Conservation (phyloP, 148 eudicot genomes). For the Tetragonia tetragonoides region DNA sequence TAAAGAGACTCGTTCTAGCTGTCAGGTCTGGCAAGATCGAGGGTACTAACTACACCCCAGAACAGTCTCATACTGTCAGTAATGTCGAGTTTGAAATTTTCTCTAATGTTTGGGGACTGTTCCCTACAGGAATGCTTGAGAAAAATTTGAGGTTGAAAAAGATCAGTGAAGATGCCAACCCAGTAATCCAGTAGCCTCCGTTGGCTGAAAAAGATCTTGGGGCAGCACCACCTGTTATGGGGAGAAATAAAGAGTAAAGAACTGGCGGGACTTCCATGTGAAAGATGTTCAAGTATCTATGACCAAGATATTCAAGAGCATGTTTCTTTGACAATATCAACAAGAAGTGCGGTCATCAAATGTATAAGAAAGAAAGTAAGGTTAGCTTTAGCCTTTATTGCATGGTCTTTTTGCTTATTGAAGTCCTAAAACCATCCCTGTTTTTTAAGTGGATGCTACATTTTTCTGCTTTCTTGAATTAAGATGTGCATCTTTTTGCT, state of each 20-base stretch:
- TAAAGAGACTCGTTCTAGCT: conserved; percentile 36
- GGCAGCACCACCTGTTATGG: conserved; percentile 33
- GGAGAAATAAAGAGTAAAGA: conserved; percentile 45
- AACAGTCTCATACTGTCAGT: conserved; percentile 15
- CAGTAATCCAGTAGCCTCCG: conserved; percentile 32
- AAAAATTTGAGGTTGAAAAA: conserved; percentile 23
- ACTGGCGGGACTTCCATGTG: conserved; percentile 79
- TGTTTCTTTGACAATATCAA: conserved; percentile 86
- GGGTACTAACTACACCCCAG: conserved; percentile 22
- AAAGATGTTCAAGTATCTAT: conserved; percentile 56
- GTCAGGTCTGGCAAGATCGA: conserved; percentile 37
- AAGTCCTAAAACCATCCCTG: not conserved
- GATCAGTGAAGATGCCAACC: conserved; percentile 37
- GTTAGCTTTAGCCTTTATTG: conserved; percentile 11
- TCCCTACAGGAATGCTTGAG: conserved; percentile 29
- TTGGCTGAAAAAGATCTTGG: conserved; percentile 54
- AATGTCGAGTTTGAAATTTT: conserved; percentile 23
- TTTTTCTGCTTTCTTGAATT: no score
- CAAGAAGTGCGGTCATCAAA: conserved; percentile 53
- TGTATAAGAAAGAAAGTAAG: conserved; percentile 28
- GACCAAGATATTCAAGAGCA: conserved; percentile 70
- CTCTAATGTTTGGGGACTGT: conserved; percentile 27
- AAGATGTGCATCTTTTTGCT: no score
- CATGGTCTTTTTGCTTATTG: not conserved
- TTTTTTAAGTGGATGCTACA: no score